phyloP scores from a whole-genome alignment of 164 flowering plant species.

The Nymphaea colorata region DNA sequence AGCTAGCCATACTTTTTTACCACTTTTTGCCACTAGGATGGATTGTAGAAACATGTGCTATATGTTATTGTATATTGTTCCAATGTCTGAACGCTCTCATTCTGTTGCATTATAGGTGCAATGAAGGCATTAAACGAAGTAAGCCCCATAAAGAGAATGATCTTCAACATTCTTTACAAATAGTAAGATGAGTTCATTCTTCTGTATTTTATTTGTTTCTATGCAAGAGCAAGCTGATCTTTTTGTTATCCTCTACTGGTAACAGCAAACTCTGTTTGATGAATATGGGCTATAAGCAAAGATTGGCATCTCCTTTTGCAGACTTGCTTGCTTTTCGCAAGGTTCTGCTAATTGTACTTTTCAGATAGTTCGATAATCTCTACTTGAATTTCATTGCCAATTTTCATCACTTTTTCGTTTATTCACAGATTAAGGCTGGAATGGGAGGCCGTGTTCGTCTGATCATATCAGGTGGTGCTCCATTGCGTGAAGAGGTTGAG shows the following conservation, averaged over 20 bases:
- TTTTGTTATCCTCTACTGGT: constrained; percentile 3
- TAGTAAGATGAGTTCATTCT: constrained; percentile 32
- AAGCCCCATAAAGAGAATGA: constrained; percentile 46
- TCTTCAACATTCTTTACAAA: constrained; percentile 56
- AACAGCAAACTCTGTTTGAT: constrained; percentile 80
- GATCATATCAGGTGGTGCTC: constrained; percentile 82
- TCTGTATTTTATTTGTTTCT: not conserved
- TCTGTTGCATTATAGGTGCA: constrained; percentile 34
- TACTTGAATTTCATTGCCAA: not conserved
- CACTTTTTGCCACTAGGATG: not conserved
- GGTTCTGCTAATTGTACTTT: constrained; percentile 28
- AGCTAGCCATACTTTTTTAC: no score
- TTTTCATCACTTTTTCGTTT: not conserved
- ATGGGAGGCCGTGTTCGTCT: constrained; percentile 83
- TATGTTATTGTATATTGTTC: not conserved
- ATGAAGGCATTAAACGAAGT: constrained; percentile 54
- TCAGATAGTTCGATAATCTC: not conserved
- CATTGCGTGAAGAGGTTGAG: constrained; percentile 72
- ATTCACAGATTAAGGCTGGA: constrained; percentile 49
- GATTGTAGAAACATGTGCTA: not conserved
- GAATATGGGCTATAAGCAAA: constrained; percentile 70
- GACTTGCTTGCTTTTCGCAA: constrained; percentile 89
- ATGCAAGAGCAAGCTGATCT: not conserved
- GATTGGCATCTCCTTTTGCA: constrained; percentile 69
- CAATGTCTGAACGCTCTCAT: not conserved